Conservation (phyloP, 805 yeast genomes). For the Candida saitoana region DNA sequence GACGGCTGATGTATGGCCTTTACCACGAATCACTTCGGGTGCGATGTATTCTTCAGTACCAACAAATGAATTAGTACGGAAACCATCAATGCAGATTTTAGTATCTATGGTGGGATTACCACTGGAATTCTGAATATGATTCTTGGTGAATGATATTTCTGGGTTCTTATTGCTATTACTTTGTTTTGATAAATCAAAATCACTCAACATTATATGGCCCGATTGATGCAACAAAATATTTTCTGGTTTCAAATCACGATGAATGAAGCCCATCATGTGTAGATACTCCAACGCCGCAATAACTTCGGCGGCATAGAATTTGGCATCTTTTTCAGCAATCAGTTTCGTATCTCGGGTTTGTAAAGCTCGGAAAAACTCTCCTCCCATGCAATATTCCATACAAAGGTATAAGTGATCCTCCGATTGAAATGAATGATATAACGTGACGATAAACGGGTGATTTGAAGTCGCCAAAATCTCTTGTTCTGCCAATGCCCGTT, state of each 20-base stretch:
- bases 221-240: conserved; percentile 91
- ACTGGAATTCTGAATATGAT: conserved; percentile 22
- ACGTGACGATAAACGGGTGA: conserved; percentile 95
- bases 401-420: conserved; percentile 88
- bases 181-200: conserved; percentile 92
- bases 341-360: conserved; percentile 88
- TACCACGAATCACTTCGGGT: conserved; percentile 95
- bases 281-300: conserved; percentile 94
- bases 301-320: conserved; percentile 94
- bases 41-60: conserved; percentile 99
- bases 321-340: conserved; percentile 82
- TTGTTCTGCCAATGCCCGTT: conserved; percentile 93
- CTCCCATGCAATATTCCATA: conserved; percentile 99
- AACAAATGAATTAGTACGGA: conserved; percentile 95
- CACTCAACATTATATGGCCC: conserved; percentile 97
- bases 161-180: conserved; percentile 76
- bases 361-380: conserved; percentile 93
- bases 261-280: conserved; percentile 95
- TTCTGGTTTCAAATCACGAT: conserved; percentile 95
- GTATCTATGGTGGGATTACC: conserved; percentile 73
- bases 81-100: conserved; percentile 91
- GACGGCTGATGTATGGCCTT: conserved; percentile 96
- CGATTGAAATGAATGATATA: conserved; percentile 94
- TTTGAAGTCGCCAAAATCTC: conserved; percentile 92
- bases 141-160: conserved; percentile 45